Percentiles rank a stretch among this genome's conserved stretches.
These are phyloP conservation scores for Agrocybe chaxingu DNA, from an alignment of 768 basidiomycete genomes.

Conservation along the genomic window DNA sequence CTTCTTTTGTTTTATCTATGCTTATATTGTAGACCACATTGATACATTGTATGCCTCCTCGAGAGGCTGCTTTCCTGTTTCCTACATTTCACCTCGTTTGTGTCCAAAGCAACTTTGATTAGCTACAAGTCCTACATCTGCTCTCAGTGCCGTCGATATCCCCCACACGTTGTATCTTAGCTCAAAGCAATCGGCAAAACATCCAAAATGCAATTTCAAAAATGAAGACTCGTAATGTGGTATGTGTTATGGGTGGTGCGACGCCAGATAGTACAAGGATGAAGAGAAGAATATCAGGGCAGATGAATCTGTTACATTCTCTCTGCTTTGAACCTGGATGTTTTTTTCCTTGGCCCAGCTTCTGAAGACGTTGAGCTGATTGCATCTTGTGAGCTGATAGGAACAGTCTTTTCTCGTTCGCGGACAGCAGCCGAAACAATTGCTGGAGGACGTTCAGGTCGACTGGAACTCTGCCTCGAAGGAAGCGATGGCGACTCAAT, in stretches of 20 bases:
- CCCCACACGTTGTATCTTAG: conserved; percentile 17
- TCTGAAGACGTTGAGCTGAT: conserved; percentile 1
- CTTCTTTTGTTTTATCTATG: conserved; percentile 11
- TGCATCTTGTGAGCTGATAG: neutral
- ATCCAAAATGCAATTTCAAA: neutral
- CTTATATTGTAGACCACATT: conserved; percentile 12
- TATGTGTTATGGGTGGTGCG: no score
- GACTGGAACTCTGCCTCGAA: neutral
- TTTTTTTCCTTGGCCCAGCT: conserved; percentile 16
- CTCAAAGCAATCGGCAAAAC: conserved; percentile 4
- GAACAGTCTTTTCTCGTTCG: neutral
- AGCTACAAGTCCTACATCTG: no score
- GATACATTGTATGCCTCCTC: neutral
- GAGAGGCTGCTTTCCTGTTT: neutral
- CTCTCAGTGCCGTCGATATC: conserved; percentile 7
- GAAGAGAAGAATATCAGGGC: neutral
- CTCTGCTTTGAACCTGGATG: conserved; percentile 27
- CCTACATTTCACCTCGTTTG: conserved; percentile 1
- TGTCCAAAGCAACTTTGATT: no score
- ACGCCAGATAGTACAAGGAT: neutral
- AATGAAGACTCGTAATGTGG: neutral
- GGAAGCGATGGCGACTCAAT: neutral
- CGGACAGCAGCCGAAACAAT: conserved; percentile 10
- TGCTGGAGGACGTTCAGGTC: conserved; percentile 18
- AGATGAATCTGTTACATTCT: conserved; percentile 12